A percentile compares a stretch with the other conserved stretches of the same genome.
These are phyloP conservation scores for Tardiomyces blankii DNA, from an alignment of 1,139 yeast genomes.

Conservation along the genomic window DNA sequence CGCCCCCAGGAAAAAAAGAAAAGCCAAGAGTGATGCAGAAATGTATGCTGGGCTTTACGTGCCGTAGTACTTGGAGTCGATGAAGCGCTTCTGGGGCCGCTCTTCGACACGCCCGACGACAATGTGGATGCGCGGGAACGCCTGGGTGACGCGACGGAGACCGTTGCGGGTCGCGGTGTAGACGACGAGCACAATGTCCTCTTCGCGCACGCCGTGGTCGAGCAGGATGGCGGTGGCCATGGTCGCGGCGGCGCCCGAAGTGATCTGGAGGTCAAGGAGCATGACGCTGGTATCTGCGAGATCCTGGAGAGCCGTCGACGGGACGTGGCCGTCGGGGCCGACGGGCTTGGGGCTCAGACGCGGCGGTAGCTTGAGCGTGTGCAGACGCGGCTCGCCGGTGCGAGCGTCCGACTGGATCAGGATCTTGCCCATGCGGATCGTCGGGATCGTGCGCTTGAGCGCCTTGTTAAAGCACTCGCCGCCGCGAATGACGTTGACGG, in stretches of 20 bases:
- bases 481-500: constrained; percentile 74
- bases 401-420: constrained; percentile 77
- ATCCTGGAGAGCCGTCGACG: constrained; percentile 5
- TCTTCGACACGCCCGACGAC: constrained; percentile 54
- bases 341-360: constrained; percentile 13
- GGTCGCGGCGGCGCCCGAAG: constrained; percentile 87
- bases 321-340: constrained; percentile 9
- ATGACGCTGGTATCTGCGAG: constrained; percentile 37
- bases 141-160: constrained; percentile 59
- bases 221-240: constrained; percentile 86
- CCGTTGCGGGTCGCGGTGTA: constrained; percentile 78
- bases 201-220: constrained; percentile 63
- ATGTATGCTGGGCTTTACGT: constrained; percentile 27
- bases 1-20: too few species aligned
- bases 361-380: constrained; percentile 53
- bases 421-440: constrained; percentile 67
- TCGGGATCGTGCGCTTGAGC: constrained; percentile 64
- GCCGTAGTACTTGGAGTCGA: constrained; percentile 76
- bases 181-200: constrained; percentile 56
- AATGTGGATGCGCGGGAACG: constrained; percentile 57
- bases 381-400: constrained; percentile 92
- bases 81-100: constrained; percentile 35
- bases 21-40: not conserved
- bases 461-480: constrained; percentile 89
- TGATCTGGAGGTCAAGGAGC: constrained; percentile 75